Conservation (phyloP, 257 asterid genomes). For the Perilla frutescens region DNA sequence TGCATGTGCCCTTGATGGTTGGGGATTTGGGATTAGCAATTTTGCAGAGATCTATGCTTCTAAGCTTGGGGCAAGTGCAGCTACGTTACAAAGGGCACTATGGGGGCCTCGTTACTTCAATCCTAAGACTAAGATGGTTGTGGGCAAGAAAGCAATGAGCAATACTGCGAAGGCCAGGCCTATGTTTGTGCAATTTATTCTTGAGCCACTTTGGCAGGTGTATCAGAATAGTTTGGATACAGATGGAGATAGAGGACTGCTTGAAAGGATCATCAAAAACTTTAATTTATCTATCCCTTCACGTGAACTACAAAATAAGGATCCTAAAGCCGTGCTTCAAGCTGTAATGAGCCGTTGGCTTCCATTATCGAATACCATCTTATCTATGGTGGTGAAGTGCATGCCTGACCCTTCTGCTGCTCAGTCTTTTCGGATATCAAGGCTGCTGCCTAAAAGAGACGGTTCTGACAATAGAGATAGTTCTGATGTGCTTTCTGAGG, state of each 20-base stretch:
- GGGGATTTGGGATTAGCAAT: slow-evolving; percentile 79
- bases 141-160: slow-evolving; percentile 70
- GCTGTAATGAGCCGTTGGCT: slow-evolving; percentile 95
- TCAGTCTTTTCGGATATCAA: slow-evolving; percentile 76
- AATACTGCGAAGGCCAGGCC: slow-evolving; percentile 73
- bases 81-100: slow-evolving; percentile 69
- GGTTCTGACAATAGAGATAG: slow-evolving; percentile 37
- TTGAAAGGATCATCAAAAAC: slow-evolving; percentile 69
- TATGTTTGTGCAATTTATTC: slow-evolving; percentile 84
- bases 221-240: slow-evolving; percentile 65
- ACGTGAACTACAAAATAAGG: slow-evolving; percentile 86
- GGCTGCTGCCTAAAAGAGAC: slow-evolving; percentile 81
- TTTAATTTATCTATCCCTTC: slow-evolving; percentile 84
- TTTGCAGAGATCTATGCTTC: slow-evolving; percentile 80
- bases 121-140: slow-evolving; percentile 75
- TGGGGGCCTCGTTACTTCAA: slow-evolving; percentile 89
- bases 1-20: slow-evolving; percentile 93
- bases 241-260: slow-evolving; percentile 56
- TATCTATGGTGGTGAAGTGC: slow-evolving; percentile 78
- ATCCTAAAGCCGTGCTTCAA: slow-evolving; percentile 81
- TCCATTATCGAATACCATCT: slow-evolving; percentile 76
- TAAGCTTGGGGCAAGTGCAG: slow-evolving; percentile 72
- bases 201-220: slow-evolving; percentile 93
- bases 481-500: slow-evolving; percentile 68
- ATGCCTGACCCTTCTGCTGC: slow-evolving; percentile 81